Evolutionary conservation across 1,284 basidiomycete species (phyloP).

Genomic region (Irpex lacteus): DNA sequence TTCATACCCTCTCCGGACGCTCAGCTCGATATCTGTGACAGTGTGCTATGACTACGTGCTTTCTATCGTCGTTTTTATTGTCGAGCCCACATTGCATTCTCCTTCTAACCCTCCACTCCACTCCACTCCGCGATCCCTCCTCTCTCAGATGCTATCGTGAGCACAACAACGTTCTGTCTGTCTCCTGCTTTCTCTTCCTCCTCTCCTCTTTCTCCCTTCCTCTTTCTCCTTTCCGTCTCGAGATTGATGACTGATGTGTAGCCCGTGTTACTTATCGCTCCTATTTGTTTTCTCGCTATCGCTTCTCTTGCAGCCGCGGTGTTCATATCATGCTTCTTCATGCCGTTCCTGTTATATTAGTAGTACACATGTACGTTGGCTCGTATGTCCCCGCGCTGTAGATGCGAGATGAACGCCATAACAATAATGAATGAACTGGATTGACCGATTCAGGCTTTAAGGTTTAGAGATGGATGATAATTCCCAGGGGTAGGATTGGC

Average conservation of each 20-base stretch:
- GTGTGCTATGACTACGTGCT: not conserved
- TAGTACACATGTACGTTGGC: slow-evolving; percentile 9
- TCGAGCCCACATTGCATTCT: not conserved
- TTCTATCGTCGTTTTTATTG: not conserved
- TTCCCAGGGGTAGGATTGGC: not conserved
- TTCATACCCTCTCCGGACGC: not conserved
- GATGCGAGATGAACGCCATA: slow-evolving; percentile 2
- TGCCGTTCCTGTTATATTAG: slow-evolving; percentile 6
- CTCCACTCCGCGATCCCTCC: not conserved
- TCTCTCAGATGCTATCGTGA: not conserved
- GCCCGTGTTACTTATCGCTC: slow-evolving; percentile 3
- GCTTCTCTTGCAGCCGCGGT: slow-evolving; percentile 2
- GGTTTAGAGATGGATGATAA: not conserved
- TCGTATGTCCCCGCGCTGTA: slow-evolving; percentile 7
- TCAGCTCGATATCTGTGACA: not conserved
- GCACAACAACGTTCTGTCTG: not conserved
- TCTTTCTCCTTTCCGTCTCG: not conserved
- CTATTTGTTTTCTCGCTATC: slow-evolving; percentile 9
- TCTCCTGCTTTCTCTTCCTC: too few relatives aligned
- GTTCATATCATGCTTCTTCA: not conserved
- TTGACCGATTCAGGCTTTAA: not conserved
- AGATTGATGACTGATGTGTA: not conserved
- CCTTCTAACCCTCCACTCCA: not conserved
- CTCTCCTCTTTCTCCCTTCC: not conserved
- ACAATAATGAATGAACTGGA: slow-evolving; percentile 1